A percentile compares a stretch with the other conserved stretches of the same genome.
Evolutionary conservation across 2,329 filamentous ascomycete species (phyloP).

Genomic region (Colletotrichum limetticola): DNA sequence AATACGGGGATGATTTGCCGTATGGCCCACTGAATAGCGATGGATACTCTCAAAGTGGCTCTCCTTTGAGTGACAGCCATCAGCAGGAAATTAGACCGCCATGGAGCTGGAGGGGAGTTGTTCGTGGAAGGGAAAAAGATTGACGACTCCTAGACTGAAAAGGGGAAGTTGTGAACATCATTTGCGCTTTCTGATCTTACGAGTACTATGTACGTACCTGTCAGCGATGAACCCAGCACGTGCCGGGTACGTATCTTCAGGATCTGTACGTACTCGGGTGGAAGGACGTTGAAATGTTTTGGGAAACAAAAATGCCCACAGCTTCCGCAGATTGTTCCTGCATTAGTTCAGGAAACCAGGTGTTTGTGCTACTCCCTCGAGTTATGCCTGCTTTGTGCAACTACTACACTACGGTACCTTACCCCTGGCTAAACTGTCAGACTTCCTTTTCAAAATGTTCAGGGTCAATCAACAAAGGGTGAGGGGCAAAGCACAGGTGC

Average conservation of each 20-base stretch:
- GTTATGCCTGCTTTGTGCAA: constrained; percentile 18
- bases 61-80: constrained; percentile 1
- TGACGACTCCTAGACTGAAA: constrained; percentile 15
- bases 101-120: not conserved
- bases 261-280: too few relatives aligned
- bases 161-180: constrained; percentile 26
- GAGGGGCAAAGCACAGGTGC: not conserved
- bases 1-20: constrained; percentile 9
- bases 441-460: not conserved
- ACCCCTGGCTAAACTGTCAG: not conserved
- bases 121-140: constrained; percentile 24
- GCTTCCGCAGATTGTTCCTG: constrained; percentile 25
- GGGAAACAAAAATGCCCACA: constrained; percentile 17
- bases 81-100: constrained; percentile 26
- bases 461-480: not conserved
- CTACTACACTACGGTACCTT: not conserved
- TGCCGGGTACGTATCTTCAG: not conserved
- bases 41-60: constrained; percentile 15
- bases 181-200: constrained; percentile 1
- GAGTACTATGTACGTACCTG: not conserved
- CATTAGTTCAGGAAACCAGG: constrained; percentile 19
- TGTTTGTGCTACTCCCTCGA: not conserved
- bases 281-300: not conserved
- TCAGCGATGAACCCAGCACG: not conserved
- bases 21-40: constrained; percentile 5